Percentiles rank a stretch among this genome's conserved stretches.
These are phyloP conservation scores for Venturia aucupariae DNA, from an alignment of 2,329 filamentous ascomycete species.

Conservation along the genomic window DNA sequence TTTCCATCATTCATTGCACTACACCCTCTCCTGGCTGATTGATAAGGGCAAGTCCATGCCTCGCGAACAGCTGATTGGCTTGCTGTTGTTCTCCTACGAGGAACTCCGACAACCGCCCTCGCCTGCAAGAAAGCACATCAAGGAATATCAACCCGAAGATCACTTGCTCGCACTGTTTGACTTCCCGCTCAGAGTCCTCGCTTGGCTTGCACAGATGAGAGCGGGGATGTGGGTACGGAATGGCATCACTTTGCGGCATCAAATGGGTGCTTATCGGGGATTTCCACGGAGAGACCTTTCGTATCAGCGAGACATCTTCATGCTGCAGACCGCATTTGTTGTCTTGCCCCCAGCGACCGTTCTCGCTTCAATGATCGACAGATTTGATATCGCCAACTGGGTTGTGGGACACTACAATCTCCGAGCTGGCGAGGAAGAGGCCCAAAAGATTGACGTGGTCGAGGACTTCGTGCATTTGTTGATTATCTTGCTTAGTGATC, in stretches of 20 bases:
- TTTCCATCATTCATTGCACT: slow-evolving; percentile 95
- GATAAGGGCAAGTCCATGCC: slow-evolving; percentile 76
- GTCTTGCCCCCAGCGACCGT: slow-evolving; percentile 76
- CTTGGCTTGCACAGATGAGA: slow-evolving; percentile 97
- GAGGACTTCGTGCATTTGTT: slow-evolving; percentile 94
- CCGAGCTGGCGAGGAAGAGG: slow-evolving; percentile 69
- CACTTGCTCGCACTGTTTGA: slow-evolving; percentile 83
- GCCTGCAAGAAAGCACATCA: slow-evolving; percentile 51
- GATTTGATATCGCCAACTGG: slow-evolving; percentile 83
- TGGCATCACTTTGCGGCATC: slow-evolving; percentile 88
- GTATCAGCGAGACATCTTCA: slow-evolving; percentile 88
- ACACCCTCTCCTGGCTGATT: slow-evolving; percentile 90
- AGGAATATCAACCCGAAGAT: slow-evolving; percentile 59
- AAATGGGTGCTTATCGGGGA: slow-evolving; percentile 86
- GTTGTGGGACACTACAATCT: slow-evolving; percentile 73
- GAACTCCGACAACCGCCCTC: slow-evolving; percentile 56
- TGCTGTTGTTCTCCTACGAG: slow-evolving; percentile 63
- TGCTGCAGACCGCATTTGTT: slow-evolving; percentile 84
- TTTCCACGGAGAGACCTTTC: slow-evolving; percentile 84
- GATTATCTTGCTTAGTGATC: slow-evolving; percentile 82
- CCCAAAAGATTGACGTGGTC: slow-evolving; percentile 81
- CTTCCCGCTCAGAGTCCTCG: slow-evolving; percentile 84
- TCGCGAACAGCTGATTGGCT: slow-evolving; percentile 53
- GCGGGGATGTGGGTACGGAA: slow-evolving; percentile 98
- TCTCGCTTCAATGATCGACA: slow-evolving; percentile 80